These are phyloP conservation scores for Mycena vitilis DNA, from an alignment of 768 basidiomycete genomes.

Conservation along the genomic window DNA sequence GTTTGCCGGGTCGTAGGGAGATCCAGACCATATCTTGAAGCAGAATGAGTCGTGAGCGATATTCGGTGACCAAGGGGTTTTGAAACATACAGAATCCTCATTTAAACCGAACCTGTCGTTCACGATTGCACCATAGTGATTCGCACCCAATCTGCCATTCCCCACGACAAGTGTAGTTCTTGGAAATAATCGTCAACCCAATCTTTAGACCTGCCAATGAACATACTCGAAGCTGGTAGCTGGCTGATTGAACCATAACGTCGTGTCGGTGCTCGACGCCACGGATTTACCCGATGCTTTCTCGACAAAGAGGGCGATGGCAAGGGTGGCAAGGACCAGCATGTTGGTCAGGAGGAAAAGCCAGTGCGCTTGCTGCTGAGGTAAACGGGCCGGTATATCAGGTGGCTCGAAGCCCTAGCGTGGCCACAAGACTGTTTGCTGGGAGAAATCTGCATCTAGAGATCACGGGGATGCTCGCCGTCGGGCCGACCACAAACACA, in stretches of 20 bases:
- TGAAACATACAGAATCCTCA: slow-evolving; percentile 18
- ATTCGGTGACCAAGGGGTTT: neutral
- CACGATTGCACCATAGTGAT: slow-evolving; percentile 15
- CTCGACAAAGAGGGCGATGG: neutral
- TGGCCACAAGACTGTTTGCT: neutral
- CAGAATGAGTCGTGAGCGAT: neutral
- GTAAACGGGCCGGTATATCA: neutral
- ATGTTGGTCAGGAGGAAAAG: slow-evolving; percentile 1
- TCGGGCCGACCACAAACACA: too few species aligned
- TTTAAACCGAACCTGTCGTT: slow-evolving; percentile 22
- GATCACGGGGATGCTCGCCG: neutral
- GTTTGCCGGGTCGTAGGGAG: slow-evolving; percentile 25
- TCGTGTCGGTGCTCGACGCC: slow-evolving; percentile 14
- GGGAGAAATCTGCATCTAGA: neutral
- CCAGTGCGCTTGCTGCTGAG: neutral
- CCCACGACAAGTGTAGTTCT: slow-evolving; percentile 22
- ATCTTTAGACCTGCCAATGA: neutral
- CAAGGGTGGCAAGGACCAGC: neutral
- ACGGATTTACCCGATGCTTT: neutral
- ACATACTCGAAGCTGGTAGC: slow-evolving; percentile 23
- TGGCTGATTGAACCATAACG: slow-evolving; percentile 21
- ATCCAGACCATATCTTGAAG: slow-evolving; percentile 24
- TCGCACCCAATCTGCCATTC: slow-evolving; percentile 22
- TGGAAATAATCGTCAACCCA: too few species aligned
- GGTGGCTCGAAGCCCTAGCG: too few species aligned